Conservation (phyloP, 106 monocot species). For the Agapanthus africanus region DNA sequence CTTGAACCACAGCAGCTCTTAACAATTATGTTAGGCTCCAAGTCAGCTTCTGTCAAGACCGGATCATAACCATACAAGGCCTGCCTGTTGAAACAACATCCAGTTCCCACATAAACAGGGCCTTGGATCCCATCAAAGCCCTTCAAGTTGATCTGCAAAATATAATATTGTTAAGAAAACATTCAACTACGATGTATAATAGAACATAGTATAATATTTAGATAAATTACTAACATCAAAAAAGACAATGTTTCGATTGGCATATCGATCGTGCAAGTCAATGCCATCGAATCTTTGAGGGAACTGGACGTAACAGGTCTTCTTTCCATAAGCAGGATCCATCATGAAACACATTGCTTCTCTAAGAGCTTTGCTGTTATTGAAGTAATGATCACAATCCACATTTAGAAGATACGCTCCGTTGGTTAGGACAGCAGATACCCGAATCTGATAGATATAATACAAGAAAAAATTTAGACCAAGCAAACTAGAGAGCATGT, state of each 20-base stretch:
- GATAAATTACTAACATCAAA: constrained; percentile 36
- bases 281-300: constrained; percentile 65
- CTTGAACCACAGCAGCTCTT: constrained; percentile 73
- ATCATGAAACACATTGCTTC: constrained; percentile 46
- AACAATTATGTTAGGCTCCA: constrained; percentile 78
- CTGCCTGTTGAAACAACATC: constrained; percentile 88
- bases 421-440: constrained; percentile 52
- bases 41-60: constrained; percentile 70
- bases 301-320: constrained; percentile 55
- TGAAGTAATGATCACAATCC: constrained; percentile 66
- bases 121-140: constrained; percentile 91
- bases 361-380: constrained; percentile 56
- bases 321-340: constrained; percentile 19
- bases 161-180: constrained; percentile 1
- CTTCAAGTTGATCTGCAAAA: constrained; percentile 85
- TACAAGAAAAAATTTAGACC: constrained; percentile 3
- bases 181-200: not conserved
- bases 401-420: constrained; percentile 49
- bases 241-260: constrained; percentile 62
- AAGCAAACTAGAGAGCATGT: not conserved
- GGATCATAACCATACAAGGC: constrained; percentile 92
- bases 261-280: constrained; percentile 50
- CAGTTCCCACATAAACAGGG: constrained; percentile 88
- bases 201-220: not conserved
- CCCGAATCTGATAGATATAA: constrained; percentile 35